Conservation (phyloP, 1,139 yeast species). For the Sugiyamaella grinbergsii region DNA sequence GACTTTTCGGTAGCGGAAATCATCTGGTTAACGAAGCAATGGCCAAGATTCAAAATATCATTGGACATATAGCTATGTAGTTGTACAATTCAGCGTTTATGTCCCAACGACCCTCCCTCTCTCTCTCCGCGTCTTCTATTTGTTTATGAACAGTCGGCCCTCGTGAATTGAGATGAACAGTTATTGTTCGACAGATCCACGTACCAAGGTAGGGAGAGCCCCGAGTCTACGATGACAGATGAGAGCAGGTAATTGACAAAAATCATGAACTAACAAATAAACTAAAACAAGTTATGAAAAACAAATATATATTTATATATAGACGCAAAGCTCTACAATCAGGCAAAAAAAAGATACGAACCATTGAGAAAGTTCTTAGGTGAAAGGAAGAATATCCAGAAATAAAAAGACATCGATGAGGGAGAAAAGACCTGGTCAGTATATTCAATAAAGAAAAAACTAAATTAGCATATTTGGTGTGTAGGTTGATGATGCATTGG, state of each 20-base stretch:
- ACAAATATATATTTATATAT: conserved; percentile 17
- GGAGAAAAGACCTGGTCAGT: too few relatives aligned
- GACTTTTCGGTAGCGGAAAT: conserved; percentile 19
- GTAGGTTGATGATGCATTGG: too few relatives aligned
- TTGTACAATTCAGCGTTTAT: too few relatives aligned
- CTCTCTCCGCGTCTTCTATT: not conserved
- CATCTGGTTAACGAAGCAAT: conserved; percentile 19
- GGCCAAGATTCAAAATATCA: conserved; percentile 16
- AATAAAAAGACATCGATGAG: not conserved
- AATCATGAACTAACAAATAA: conserved; percentile 11
- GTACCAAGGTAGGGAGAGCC: too few relatives aligned
- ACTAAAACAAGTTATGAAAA: not conserved
- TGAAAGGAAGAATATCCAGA: not conserved
- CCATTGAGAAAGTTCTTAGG: not conserved
- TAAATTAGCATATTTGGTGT: too few relatives aligned
- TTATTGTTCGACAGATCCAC: too few relatives aligned
- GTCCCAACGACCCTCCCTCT: not conserved
- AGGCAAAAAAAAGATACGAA: not conserved
- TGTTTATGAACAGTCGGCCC: too few relatives aligned
- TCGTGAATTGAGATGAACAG: too few relatives aligned
- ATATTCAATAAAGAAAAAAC: too few relatives aligned
- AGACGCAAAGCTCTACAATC: conserved; percentile 2
- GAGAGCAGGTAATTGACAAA: not conserved
- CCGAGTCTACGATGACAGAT: not conserved
- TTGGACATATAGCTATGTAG: conserved; percentile 14